These are phyloP conservation scores for Quercus glauca DNA, from an alignment of 306 rosid genomes.

Conservation along the genomic window DNA sequence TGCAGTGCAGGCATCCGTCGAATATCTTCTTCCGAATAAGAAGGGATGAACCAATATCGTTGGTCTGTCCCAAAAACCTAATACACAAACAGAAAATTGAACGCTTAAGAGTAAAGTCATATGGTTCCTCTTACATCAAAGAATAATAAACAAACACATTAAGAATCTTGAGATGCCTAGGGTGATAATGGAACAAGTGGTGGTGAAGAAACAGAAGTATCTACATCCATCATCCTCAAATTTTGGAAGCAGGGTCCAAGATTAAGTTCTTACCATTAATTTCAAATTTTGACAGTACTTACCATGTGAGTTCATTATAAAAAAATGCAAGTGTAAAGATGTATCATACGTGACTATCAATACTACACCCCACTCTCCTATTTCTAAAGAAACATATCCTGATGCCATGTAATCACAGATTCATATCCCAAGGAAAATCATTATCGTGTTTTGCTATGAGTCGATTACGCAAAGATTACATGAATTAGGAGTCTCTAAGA, in stretches of 20 bases:
- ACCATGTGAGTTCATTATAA: background rate
- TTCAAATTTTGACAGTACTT: background rate
- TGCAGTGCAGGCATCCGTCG: conserved; percentile 90
- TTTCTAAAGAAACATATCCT: background rate
- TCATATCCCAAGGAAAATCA: background rate
- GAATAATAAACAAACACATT: background rate
- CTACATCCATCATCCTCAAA: background rate
- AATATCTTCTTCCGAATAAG: conserved; percentile 88
- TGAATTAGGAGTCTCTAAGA: background rate
- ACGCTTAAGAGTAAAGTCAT: background rate
- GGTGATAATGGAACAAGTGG: background rate
- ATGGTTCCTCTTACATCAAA: background rate
- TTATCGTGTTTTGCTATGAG: background rate
- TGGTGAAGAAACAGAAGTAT: background rate
- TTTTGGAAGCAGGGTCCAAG: background rate
- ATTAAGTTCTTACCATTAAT: background rate
- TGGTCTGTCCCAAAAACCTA: conserved; percentile 93
- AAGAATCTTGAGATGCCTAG: background rate
- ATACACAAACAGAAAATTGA: conserved; percentile 10
- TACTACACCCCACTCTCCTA: background rate
- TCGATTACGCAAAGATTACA: background rate
- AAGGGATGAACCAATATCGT: conserved; percentile 89
- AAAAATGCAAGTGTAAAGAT: background rate
- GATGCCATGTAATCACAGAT: background rate
- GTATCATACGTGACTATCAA: background rate